Conservation (phyloP, 2,329 filamentous ascomycete species). For the Phaeosphaeriaceae sp. region DNA sequence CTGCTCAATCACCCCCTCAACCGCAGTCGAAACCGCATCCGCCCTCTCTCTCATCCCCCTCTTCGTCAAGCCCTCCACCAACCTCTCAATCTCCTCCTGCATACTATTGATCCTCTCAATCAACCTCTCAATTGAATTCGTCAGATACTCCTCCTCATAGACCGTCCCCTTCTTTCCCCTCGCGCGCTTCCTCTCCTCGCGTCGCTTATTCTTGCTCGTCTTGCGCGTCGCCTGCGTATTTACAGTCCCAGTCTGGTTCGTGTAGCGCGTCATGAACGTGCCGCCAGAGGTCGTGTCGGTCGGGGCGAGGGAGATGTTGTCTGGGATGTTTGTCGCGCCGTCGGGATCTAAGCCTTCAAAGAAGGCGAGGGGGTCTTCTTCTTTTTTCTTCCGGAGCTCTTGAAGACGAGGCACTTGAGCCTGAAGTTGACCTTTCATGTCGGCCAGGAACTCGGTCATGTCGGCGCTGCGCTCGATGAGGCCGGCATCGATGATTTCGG, state of each 20-base stretch:
- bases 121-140: conserved; percentile 83
- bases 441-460: conserved; percentile 89
- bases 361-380: conserved; percentile 84
- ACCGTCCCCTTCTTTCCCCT: conserved; percentile 95
- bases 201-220: conserved; percentile 84
- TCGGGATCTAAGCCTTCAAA: conserved; percentile 71
- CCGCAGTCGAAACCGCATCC: conserved; percentile 75
- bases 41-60: conserved; percentile 89
- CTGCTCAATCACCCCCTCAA: conserved; percentile 75
- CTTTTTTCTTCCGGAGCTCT: conserved; percentile 82
- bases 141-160: conserved; percentile 96
- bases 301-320: conserved; percentile 90
- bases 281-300: conserved; percentile 79
- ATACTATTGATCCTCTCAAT: conserved; percentile 81
- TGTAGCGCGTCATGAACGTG: conserved; percentile 94
- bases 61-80: conserved; percentile 80
- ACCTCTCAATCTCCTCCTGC: conserved; percentile 73
- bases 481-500: conserved; percentile 75
- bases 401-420: conserved; percentile 86
- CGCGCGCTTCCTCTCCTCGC: conserved; percentile 95
- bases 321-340: conserved; percentile 72
- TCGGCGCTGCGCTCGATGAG: conserved; percentile 81
- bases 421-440: conserved; percentile 84
- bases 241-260: conserved; percentile 75
- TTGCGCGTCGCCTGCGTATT: conserved; percentile 78